These are phyloP conservation scores for Rubia peregrina DNA, from an alignment of 305 asterid genomes.

Conservation along the genomic window DNA sequence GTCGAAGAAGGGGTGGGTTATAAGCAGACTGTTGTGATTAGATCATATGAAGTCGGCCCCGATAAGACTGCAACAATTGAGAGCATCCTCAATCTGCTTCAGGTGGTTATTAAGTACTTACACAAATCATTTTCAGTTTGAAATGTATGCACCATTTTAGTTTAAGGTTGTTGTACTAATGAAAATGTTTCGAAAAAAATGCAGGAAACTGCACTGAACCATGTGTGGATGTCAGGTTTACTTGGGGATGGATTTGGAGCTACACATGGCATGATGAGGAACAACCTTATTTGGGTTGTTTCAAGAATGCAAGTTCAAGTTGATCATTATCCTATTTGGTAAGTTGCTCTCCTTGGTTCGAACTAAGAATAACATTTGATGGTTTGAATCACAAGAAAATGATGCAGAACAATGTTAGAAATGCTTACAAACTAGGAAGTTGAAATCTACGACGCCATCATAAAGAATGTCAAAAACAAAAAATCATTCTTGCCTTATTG, in stretches of 20 bases:
- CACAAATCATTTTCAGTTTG: background rate
- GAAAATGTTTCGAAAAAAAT: background rate
- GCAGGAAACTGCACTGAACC: slow-evolving; percentile 95
- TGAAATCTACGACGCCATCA: background rate
- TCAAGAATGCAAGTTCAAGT: slow-evolving; percentile 83
- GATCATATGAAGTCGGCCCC: slow-evolving; percentile 87
- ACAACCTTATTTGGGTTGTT: slow-evolving; percentile 89
- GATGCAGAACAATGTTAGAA: background rate
- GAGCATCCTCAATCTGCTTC: slow-evolving; percentile 70
- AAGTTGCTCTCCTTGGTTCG: slow-evolving; percentile 8
- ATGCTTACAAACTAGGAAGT: background rate
- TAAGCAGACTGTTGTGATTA: slow-evolving; percentile 66
- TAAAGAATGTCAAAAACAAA: background rate
- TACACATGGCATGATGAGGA: slow-evolving; percentile 84
- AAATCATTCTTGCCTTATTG: background rate
- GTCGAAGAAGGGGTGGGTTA: slow-evolving; percentile 58
- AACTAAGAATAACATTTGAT: background rate
- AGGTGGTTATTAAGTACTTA: slow-evolving; percentile 34
- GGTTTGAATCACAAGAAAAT: background rate
- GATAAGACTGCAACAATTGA: slow-evolving; percentile 79
- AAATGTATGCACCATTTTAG: background rate
- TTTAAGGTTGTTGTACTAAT: background rate
- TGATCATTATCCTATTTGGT: slow-evolving; percentile 86
- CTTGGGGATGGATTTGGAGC: slow-evolving; percentile 84
- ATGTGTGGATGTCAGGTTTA: slow-evolving; percentile 92